Percentiles rank a stretch among this genome's conserved stretches.
phyloP scores from a whole-genome alignment of 2,329 filamentous ascomycete genomes.

The Alternaria consortialis region DNA sequence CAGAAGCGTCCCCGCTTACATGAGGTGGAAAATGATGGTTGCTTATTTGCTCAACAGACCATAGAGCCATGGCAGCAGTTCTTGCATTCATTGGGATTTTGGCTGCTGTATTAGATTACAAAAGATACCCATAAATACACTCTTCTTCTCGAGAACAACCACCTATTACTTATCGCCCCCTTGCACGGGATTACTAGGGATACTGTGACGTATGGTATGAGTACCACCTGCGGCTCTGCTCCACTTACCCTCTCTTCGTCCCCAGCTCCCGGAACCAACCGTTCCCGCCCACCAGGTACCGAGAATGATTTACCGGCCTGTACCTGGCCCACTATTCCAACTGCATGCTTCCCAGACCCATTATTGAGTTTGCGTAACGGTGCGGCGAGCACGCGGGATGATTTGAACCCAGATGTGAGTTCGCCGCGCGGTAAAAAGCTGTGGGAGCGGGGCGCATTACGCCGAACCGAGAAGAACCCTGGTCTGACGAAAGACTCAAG shows the following conservation, averaged over 20 bases:
- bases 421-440: conserved; percentile 10
- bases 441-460: neutral
- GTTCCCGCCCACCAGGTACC: conserved; percentile 1
- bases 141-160: neutral
- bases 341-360: neutral
- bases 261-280: neutral
- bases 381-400: neutral
- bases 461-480: neutral
- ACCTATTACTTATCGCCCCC: neutral
- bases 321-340: neutral
- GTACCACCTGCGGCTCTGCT: neutral
- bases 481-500: neutral
- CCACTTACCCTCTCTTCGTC: neutral
- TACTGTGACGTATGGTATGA: neutral
- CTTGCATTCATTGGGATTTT: neutral
- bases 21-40: neutral
- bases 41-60: neutral
- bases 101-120: neutral
- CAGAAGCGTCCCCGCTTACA: neutral
- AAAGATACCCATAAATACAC: neutral
- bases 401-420: conserved; percentile 9
- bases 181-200: neutral
- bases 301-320: neutral
- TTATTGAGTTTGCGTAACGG: neutral
- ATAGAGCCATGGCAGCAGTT: neutral